These are phyloP conservation scores for Gaultheria prostrata DNA, from an alignment of 148 eudicot genomes.

Conservation along the genomic window DNA sequence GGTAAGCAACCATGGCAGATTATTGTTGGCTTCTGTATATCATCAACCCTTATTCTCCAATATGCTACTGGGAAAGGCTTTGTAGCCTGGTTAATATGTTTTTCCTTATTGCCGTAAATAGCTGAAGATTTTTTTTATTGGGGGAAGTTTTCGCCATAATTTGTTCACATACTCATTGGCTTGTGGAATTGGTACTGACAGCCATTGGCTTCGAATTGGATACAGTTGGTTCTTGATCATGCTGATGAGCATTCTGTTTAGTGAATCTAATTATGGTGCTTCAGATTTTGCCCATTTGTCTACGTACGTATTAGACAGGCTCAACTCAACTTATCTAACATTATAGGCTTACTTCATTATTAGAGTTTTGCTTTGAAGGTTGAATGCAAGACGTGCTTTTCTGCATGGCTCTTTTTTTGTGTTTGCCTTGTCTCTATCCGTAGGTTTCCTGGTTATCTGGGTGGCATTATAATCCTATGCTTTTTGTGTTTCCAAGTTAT, in stretches of 20 bases:
- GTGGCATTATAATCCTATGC: neutral
- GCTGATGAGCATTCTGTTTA: neutral
- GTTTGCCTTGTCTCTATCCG: neutral
- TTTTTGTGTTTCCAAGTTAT: neutral
- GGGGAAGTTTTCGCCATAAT: neutral
- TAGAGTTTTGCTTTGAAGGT: neutral
- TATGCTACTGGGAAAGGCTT: neutral
- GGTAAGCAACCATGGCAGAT: neutral
- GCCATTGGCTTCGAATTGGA: neutral
- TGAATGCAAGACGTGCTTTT: neutral
- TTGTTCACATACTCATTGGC: neutral
- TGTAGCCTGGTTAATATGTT: slow-evolving; percentile 6
- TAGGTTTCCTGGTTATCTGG: neutral
- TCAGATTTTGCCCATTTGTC: neutral
- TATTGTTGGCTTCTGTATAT: neutral
- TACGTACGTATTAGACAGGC: neutral
- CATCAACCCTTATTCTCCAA: neutral
- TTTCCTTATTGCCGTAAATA: neutral
- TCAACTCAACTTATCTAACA: neutral
- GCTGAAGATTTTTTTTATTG: neutral
- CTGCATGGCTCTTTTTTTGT: neutral
- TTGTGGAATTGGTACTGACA: neutral
- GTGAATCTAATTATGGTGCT: neutral
- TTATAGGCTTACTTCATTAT: neutral
- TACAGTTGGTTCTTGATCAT: neutral